Evolutionary conservation across 306 rosid genomes (phyloP).

Genomic region (Cicer chorassanicum): DNA sequence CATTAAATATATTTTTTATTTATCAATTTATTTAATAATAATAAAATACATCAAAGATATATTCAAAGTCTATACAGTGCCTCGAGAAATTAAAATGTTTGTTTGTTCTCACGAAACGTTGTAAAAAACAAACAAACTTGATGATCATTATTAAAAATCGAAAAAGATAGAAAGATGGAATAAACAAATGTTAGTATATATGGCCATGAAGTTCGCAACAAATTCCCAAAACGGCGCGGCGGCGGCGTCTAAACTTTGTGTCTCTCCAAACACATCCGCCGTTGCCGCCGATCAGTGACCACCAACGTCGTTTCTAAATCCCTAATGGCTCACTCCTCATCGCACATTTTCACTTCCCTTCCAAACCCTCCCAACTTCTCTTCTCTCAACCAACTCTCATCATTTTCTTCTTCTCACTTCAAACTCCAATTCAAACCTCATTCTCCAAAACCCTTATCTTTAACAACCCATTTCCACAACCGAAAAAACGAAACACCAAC

Average conservation of each 20-base stretch:
- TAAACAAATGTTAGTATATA: too few species aligned
- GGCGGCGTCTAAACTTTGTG: conserved; percentile 18
- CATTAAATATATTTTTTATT: too few species aligned
- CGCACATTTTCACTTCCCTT: conserved; percentile 37
- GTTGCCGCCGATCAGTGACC: background rate
- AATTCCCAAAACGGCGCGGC: conserved; percentile 1
- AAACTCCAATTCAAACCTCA: conserved; percentile 8
- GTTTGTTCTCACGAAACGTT: too few species aligned
- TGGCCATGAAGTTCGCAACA: too few species aligned
- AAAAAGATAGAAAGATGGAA: too few species aligned
- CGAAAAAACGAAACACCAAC: conserved; percentile 21
- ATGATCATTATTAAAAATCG: too few species aligned
- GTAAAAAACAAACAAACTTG: too few species aligned
- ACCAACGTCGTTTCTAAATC: background rate
- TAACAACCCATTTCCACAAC: conserved; percentile 22
- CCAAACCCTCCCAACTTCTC: conserved; percentile 36
- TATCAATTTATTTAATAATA: too few species aligned
- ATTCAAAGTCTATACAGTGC: too few species aligned
- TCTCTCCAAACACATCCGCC: background rate
- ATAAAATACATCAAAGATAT: too few species aligned
- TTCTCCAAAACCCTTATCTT: conserved; percentile 13
- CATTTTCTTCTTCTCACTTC: conserved; percentile 28
- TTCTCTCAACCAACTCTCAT: conserved; percentile 2
- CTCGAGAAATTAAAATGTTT: too few species aligned
- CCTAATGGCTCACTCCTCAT: conserved; percentile 55